These are phyloP conservation scores for Aspergillus coremiiformis DNA, from an alignment of 495 filamentous ascomycete genomes.

Conservation along the genomic window DNA sequence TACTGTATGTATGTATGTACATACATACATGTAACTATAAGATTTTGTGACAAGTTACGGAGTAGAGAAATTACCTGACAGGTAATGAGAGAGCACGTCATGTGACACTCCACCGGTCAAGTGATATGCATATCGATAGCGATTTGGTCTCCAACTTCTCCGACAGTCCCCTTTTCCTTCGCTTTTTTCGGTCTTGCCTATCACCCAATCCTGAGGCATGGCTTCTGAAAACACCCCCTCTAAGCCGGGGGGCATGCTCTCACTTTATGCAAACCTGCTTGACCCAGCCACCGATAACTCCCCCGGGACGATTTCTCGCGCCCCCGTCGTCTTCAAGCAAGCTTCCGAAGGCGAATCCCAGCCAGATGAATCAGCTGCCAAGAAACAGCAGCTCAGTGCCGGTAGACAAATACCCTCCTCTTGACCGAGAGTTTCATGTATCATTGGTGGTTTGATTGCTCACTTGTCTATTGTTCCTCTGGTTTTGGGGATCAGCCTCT, in stretches of 20 bases:
- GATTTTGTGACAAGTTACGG: too few relatives aligned
- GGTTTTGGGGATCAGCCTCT: conserved; percentile 43
- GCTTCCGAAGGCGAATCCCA: conserved; percentile 39
- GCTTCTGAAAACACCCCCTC: conserved; percentile 27
- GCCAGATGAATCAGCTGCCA: conserved; percentile 50
- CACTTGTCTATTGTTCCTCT: conserved; percentile 36
- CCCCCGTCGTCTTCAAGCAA: conserved; percentile 71
- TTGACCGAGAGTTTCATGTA: conserved; percentile 8
- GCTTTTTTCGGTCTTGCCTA: not conserved
- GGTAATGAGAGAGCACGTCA: too few relatives aligned
- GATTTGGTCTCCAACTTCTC: not conserved
- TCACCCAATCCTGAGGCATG: conserved; percentile 19
- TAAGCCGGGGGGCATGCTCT: conserved; percentile 38
- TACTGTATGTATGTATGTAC: too few relatives aligned
- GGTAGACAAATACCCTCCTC: conserved; percentile 49
- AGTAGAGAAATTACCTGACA: too few relatives aligned
- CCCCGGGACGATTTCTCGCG: conserved; percentile 62
- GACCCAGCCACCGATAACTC: conserved; percentile 44
- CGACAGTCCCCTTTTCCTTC: not conserved
- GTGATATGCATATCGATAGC: not conserved
- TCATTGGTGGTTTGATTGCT: conserved; percentile 35
- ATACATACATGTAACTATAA: too few relatives aligned
- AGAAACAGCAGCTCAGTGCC: conserved; percentile 66
- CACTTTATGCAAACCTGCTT: conserved; percentile 60
- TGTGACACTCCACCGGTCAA: not conserved